Percentiles rank a stretch among this genome's conserved stretches.
Evolutionary conservation across 441 rosid genomes (phyloP).

Genomic region (Gossypium trilobum): DNA sequence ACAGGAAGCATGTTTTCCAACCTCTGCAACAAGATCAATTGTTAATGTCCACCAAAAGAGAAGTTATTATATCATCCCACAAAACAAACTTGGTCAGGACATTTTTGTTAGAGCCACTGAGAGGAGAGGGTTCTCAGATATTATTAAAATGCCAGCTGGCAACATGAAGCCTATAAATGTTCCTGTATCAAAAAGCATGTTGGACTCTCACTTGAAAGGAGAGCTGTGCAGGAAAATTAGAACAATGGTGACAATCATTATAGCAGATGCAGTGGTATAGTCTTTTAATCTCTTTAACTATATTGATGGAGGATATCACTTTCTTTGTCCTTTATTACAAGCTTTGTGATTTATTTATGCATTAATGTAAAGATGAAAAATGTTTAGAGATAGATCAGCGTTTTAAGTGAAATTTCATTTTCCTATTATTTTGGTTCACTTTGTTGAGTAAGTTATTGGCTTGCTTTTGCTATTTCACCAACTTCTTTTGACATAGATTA

Average conservation of each 20-base stretch:
- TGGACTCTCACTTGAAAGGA: constrained; percentile 77
- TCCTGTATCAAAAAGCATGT: constrained; percentile 78
- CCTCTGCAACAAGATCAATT: constrained; percentile 45
- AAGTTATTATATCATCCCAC: constrained; percentile 73
- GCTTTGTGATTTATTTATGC: not conserved
- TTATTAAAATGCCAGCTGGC: constrained; percentile 84
- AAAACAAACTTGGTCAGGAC: constrained; percentile 92
- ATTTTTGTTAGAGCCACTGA: constrained; percentile 73
- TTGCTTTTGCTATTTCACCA: not conserved
- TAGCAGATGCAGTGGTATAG: constrained; percentile 71
- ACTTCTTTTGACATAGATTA: not conserved
- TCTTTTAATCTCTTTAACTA: constrained; percentile 11
- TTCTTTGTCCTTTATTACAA: not conserved
- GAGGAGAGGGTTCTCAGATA: constrained; percentile 45
- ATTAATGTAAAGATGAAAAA: not conserved
- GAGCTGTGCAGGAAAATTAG: constrained; percentile 39
- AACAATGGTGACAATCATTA: constrained; percentile 66
- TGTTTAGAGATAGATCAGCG: not conserved
- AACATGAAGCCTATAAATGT: constrained; percentile 74
- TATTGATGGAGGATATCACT: not conserved
- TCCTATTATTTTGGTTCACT: not conserved
- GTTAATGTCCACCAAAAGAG: constrained; percentile 66
- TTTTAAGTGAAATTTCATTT: not conserved
- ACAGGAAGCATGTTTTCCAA: constrained; percentile 52
- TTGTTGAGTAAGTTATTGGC: not conserved